Evolutionary conservation across 345 rosid genomes (phyloP), one percentile per base, ranked within the genome.

Genomic region (Linum lewisii): DNA sequence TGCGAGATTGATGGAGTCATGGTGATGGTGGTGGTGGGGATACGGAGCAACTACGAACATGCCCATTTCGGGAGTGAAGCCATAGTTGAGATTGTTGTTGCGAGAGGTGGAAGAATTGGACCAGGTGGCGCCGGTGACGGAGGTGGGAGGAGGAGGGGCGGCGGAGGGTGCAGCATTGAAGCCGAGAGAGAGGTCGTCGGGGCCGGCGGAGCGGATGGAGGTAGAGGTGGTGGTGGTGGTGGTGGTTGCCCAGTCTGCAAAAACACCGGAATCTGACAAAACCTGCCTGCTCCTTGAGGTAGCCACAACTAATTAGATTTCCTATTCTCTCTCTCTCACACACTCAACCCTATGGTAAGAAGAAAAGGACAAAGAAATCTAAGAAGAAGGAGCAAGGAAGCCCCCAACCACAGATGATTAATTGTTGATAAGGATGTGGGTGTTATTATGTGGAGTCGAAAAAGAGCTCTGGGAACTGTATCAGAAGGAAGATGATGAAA

Each of bases 101-200:
- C 24, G 24, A 4, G 77, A 51, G 32, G 80, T 65, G 0, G 84
- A 44, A 9, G 83, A 32, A 47, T 77, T 63, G 7, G 74, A 74
- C 97, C 97, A 89, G 18, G 81, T 60, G 1, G 78, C 61, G 66
- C 81, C 67, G 42, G 78, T 60, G 58, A 78, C 67, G 54, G 76
- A 64, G 58, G 78, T 59, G 37, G 61, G 58, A 20, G 51, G 66
- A 16, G 72, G 37, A 11, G 72, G 63, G 26, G 82, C 73, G 5
- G 71, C 68, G 47, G 84, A 13, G 62, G 91, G 82, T 23, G 82
- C 90, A 73, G 92, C 95, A 82, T 84, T 93, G 76, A 89, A 93
- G 70, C 99, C 99, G 71, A 93, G 95, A 5, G 97, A 93, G 24
- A 93, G 92, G 62, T 93, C 97, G 77, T 85, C 95, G 11, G 88